Evolutionary conservation across 768 basidiomycete genomes (phyloP).

Genomic region (Suillus subluteus): DNA sequence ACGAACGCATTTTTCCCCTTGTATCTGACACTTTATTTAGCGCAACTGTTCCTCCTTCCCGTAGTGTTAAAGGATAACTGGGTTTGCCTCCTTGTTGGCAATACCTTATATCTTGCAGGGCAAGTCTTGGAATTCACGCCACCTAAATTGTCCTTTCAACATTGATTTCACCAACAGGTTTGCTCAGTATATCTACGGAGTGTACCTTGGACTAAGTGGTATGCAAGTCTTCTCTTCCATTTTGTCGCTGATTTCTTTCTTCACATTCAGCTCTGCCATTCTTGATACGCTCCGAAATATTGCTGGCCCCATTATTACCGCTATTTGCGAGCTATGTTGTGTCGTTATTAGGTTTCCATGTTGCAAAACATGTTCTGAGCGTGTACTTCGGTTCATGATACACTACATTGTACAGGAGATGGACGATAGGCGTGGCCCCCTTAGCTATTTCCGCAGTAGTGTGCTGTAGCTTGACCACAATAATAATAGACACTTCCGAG

Average conservation of each 20-base stretch:
- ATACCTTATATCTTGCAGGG: conserved; percentile 79
- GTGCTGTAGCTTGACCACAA: background rate
- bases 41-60: conserved; percentile 84
- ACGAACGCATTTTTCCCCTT: conserved; percentile 96
- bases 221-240: conserved; percentile 26
- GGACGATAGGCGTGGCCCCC: background rate
- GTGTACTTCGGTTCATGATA: conserved; percentile 71
- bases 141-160: conserved; percentile 10
- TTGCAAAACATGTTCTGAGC: conserved; percentile 78
- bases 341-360: conserved; percentile 89
- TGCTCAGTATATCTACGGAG: conserved; percentile 89
- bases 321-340: conserved; percentile 85
- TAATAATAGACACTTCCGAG: conserved; percentile 6
- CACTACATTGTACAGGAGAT: conserved; percentile 4
- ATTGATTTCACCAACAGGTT: conserved; percentile 49
- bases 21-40: conserved; percentile 87
- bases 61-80: conserved; percentile 84
- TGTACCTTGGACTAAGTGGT: conserved; percentile 88
- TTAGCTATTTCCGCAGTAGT: conserved; percentile 6
- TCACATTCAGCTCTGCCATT: conserved; percentile 80
- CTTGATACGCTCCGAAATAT: conserved; percentile 84
- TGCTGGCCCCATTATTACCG: conserved; percentile 89
- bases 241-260: conserved; percentile 23
- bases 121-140: conserved; percentile 32
- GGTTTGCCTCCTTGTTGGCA: conserved; percentile 94